phyloP scores from a whole-genome alignment of 495 filamentous ascomycete genomes.

The Neurospora sp. region DNA sequence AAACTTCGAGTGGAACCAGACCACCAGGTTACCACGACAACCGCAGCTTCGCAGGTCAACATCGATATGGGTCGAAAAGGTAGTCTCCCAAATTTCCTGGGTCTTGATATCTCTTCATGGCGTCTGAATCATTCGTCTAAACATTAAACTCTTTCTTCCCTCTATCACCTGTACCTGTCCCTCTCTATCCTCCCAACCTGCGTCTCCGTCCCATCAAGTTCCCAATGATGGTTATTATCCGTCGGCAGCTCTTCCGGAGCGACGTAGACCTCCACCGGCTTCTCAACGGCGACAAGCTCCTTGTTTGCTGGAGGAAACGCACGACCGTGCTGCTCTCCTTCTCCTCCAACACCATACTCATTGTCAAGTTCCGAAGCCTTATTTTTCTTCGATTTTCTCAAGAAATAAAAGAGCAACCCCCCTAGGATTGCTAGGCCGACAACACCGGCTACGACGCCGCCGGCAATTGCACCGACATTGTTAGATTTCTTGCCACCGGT shows the following conservation, averaged over 20 bases:
- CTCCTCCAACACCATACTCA: background rate
- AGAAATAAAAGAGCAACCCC: background rate
- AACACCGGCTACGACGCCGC: background rate
- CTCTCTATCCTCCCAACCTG: background rate
- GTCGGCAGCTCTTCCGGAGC: background rate
- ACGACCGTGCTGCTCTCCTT: background rate
- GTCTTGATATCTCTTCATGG: background rate
- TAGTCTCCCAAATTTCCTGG: background rate
- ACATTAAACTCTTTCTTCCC: background rate
- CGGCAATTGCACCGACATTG: background rate
- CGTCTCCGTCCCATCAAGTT: background rate
- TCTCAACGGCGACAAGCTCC: background rate
- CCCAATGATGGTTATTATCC: background rate
- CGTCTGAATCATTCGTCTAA: background rate
- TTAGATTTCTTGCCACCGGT: background rate
- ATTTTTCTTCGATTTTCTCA: background rate
- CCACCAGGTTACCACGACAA: background rate
- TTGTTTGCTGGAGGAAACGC: background rate
- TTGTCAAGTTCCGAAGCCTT: background rate
- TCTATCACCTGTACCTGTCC: background rate
- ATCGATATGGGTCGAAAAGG: background rate
- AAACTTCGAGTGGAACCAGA: background rate
- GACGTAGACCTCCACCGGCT: background rate
- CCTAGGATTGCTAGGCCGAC: background rate
- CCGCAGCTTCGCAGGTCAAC: background rate